Evolutionary conservation across 495 filamentous ascomycete genomes (phyloP).

Genomic region (Neurospora sp.): DNA sequence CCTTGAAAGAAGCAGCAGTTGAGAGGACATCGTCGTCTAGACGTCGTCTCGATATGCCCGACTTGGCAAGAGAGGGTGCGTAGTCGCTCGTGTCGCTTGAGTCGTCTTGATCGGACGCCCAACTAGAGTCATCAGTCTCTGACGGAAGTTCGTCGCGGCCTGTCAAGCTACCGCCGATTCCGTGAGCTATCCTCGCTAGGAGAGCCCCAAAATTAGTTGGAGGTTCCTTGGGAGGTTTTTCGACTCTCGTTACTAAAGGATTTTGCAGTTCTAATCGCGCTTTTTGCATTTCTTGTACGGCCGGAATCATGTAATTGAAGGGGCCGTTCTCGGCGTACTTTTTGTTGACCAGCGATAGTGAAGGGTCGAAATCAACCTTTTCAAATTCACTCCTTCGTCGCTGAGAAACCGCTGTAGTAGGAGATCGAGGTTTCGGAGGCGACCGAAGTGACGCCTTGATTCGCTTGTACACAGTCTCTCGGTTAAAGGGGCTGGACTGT

Average conservation of each 20-base stretch:
- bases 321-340: slow-evolving; percentile 43
- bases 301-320: slow-evolving; percentile 30
- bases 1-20: slow-evolving; percentile 38
- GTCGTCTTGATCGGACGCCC: slow-evolving; percentile 40
- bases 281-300: slow-evolving; percentile 12
- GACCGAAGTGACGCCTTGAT: slow-evolving; percentile 31
- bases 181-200: slow-evolving; percentile 20
- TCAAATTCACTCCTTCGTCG: slow-evolving; percentile 35
- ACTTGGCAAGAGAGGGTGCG: slow-evolving; percentile 34
- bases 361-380: slow-evolving; percentile 39
- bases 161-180: slow-evolving; percentile 14
- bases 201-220: slow-evolving; percentile 25
- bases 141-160: slow-evolving; percentile 29
- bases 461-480: slow-evolving; percentile 42
- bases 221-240: slow-evolving; percentile 27
- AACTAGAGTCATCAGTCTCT: slow-evolving; percentile 37
- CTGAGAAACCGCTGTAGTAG: background rate
- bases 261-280: background rate
- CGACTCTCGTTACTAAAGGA: background rate
- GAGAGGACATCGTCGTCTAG: slow-evolving; percentile 38
- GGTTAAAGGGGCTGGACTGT: slow-evolving; percentile 38
- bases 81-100: slow-evolving; percentile 35
- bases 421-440: slow-evolving; percentile 7
- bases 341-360: slow-evolving; percentile 35
- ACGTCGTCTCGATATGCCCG: slow-evolving; percentile 24